These are phyloP conservation scores for Phaeosphaeria sp. DNA, from an alignment of 2,329 filamentous ascomycete genomes.

Conservation along the genomic window DNA sequence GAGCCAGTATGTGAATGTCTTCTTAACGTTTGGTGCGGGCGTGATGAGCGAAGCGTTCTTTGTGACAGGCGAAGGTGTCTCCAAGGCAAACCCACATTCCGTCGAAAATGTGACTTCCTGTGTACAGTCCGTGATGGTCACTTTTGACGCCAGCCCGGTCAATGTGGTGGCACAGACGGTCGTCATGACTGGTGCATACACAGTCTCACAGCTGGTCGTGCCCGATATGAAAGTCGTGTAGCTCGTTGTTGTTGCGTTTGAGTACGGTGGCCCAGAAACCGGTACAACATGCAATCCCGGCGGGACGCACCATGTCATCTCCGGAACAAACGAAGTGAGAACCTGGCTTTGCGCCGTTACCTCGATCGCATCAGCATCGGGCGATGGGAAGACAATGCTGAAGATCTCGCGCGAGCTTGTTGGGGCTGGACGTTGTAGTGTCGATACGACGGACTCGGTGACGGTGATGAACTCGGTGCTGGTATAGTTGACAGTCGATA, in stretches of 20 bases:
- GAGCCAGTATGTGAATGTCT: slow-evolving; percentile 53
- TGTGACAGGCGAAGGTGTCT: slow-evolving; percentile 36
- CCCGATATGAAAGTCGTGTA: slow-evolving; percentile 21
- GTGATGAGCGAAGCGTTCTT: slow-evolving; percentile 39
- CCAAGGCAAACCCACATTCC: slow-evolving; percentile 52
- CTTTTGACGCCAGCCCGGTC: slow-evolving; percentile 49
- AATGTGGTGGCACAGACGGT: slow-evolving; percentile 55
- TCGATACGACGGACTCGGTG: slow-evolving; percentile 6
- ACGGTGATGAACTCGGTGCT: slow-evolving; percentile 14
- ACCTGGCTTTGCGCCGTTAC: slow-evolving; percentile 54
- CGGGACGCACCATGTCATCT: slow-evolving; percentile 52
- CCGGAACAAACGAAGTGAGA: slow-evolving; percentile 51
- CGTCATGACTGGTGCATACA: slow-evolving; percentile 50
- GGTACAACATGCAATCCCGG: slow-evolving; percentile 46
- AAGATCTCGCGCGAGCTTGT: slow-evolving; percentile 29
- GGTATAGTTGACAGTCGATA: slow-evolving; percentile 16
- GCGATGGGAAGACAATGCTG: slow-evolving; percentile 52
- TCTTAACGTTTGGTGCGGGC: slow-evolving; percentile 47
- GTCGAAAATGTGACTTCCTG: slow-evolving; percentile 57
- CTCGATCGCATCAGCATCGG: slow-evolving; percentile 49
- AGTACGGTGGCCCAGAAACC: slow-evolving; percentile 44
- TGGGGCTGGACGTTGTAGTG: slow-evolving; percentile 15
- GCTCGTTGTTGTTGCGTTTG: slow-evolving; percentile 46
- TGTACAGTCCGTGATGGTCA: slow-evolving; percentile 51
- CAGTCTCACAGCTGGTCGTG: slow-evolving; percentile 48